A percentile compares a stretch with the other conserved stretches of the same genome.
Evolutionary conservation across 1,139 yeast genomes (phyloP).

Genomic region (Suzukiozyma palmioleophila): DNA sequence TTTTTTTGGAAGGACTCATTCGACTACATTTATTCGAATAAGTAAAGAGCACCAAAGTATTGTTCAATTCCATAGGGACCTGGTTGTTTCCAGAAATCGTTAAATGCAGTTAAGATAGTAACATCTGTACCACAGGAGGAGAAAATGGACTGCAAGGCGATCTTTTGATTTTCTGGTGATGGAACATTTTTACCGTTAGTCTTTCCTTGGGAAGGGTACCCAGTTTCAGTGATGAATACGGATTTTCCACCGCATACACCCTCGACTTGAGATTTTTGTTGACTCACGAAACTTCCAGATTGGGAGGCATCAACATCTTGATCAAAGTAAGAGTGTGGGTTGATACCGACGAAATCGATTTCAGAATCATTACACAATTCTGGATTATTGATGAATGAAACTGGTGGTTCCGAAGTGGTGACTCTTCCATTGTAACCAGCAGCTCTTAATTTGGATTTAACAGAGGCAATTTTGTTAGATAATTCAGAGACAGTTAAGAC

Average conservation of each 20-base stretch:
- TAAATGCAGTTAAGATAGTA: constrained; percentile 68
- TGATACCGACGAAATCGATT: constrained; percentile 77
- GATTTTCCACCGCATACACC: constrained; percentile 49
- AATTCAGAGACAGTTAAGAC: constrained; percentile 57
- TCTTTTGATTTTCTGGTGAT: constrained; percentile 58
- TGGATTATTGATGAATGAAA: constrained; percentile 59
- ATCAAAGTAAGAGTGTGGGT: constrained; percentile 85
- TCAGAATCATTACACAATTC: constrained; percentile 61
- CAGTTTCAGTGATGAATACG: constrained; percentile 72
- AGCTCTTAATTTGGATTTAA: constrained; percentile 48
- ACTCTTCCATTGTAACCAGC: constrained; percentile 79
- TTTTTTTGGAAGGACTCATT: not conserved
- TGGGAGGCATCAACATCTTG: constrained; percentile 52
- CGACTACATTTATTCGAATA: constrained; percentile 21
- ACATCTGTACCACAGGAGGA: constrained; percentile 53
- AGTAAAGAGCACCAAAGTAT: constrained; percentile 65
- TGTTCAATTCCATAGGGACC: constrained; percentile 85
- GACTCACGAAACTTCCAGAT: constrained; percentile 69
- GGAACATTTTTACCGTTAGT: constrained; percentile 75
- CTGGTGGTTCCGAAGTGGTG: constrained; percentile 88
- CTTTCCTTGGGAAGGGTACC: constrained; percentile 76
- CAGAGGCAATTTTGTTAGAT: constrained; percentile 57
- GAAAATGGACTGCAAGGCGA: constrained; percentile 62
- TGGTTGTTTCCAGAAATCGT: constrained; percentile 86
- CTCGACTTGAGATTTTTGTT: constrained; percentile 54